A percentile compares a stretch with the other conserved stretches of the same genome.
phyloP scores from a whole-genome alignment of 2,329 filamentous ascomycete genomes.

The Scorias spongiosa region DNA sequence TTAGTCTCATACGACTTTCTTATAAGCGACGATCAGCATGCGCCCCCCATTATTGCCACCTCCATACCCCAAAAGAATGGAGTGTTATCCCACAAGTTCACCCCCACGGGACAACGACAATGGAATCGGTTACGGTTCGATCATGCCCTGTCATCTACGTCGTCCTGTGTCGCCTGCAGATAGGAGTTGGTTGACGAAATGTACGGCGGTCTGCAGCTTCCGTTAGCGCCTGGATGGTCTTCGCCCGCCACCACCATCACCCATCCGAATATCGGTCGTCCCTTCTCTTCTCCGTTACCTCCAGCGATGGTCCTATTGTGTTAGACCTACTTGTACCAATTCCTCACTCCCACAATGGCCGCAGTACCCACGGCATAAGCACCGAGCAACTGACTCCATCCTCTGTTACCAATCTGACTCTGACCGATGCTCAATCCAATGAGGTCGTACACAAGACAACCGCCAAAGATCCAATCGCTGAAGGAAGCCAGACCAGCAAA shows the following conservation, averaged over 20 bases:
- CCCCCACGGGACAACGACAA: too few relatives aligned
- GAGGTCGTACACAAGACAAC: slow-evolving; percentile 44
- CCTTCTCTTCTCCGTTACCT: too few relatives aligned
- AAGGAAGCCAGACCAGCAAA: slow-evolving; percentile 35
- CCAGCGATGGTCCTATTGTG: background rate
- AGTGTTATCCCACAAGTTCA: too few relatives aligned
- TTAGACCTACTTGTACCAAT: slow-evolving; percentile 35
- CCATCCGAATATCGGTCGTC: background rate
- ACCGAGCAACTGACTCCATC: slow-evolving; percentile 37
- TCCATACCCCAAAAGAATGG: too few relatives aligned
- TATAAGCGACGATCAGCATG: too few relatives aligned
- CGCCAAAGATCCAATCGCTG: slow-evolving; percentile 47
- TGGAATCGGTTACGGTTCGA: too few relatives aligned
- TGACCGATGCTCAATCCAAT: slow-evolving; percentile 41
- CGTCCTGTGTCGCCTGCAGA: slow-evolving; percentile 12
- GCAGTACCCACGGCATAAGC: slow-evolving; percentile 37
- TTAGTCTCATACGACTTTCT: too few relatives aligned
- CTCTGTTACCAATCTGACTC: slow-evolving; percentile 28
- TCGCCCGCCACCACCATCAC: background rate
- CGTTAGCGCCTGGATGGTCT: slow-evolving; percentile 1
- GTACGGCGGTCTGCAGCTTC: slow-evolving; percentile 16
- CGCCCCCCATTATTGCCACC: too few relatives aligned
- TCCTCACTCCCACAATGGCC: slow-evolving; percentile 38
- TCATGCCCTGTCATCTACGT: slow-evolving; percentile 13
- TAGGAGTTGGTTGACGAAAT: slow-evolving; percentile 12